Base-by-base conservation (phyloP, 208 protist species). In the Trypanosoma melophagium region DNA sequence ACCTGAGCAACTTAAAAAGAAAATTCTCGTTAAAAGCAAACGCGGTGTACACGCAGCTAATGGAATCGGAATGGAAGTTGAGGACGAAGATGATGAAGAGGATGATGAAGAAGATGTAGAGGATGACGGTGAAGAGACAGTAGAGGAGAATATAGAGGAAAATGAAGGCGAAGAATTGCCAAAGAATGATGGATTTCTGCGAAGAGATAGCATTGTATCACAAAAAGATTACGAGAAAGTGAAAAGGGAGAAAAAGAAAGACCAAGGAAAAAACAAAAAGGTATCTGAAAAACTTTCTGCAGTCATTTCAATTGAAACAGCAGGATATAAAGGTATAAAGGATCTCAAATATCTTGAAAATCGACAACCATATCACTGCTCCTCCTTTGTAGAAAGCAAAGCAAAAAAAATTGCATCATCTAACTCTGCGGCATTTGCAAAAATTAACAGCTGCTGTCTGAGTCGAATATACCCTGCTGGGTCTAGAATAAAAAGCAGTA, bases 391-490 rank as follows among this genome's bases (percentile, higher is more conserved):
- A 8, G 89, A 94, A 74, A 62, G 67, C 8, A 90, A 90, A 64
- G 81, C 76, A 16, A 81, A 86, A 70, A 60, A 70, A 56, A 54
- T 90, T 19, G 72, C 73, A 22, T 10, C 71, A 21, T 55, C 76
- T 14, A 69, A 89, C 52, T 35, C 25, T 41, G 49, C 66, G 7
- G 80, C 67, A 5, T 68, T 91, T 45, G 65, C 76, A 28, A 38
- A 35, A 21, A 79, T 91, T 71, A 98, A 94, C 60, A 64, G 81
- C 22, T 66, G 66, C 0, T 89, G 90, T 50, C 64, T 98, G 25
- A 81, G 79, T 40, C 92, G 97, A 50, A 83, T 97, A 35, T 99
- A 98, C 77, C 98, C 97, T 28, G 77, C 71, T 41, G 96, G 95
- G 52, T 84, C 83, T 12, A 86, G 97, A 56, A 75, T 98, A 69